Conservation (phyloP, 2,329 filamentous ascomycete genomes). For the Bipolaris cookei region DNA sequence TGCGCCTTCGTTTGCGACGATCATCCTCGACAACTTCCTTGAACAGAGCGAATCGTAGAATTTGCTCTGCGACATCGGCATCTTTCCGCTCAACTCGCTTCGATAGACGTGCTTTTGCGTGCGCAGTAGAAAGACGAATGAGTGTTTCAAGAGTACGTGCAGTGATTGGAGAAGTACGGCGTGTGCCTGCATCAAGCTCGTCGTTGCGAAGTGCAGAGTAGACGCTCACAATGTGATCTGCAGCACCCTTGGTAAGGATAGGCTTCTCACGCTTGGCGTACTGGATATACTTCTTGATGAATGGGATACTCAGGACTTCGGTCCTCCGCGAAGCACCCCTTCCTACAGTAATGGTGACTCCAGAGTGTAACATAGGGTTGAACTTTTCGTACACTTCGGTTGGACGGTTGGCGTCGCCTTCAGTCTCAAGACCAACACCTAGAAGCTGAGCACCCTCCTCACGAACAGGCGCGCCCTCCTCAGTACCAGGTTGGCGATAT, state of each 20-base stretch:
- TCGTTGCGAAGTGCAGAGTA: slow-evolving; percentile 95
- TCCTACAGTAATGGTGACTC: slow-evolving; percentile 77
- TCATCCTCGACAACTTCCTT: slow-evolving; percentile 86
- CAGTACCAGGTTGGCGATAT: slow-evolving; percentile 88
- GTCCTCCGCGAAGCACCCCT: slow-evolving; percentile 76
- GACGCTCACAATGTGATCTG: slow-evolving; percentile 86
- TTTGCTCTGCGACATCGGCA: slow-evolving; percentile 83
- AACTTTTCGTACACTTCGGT: slow-evolving; percentile 96
- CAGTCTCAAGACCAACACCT: slow-evolving; percentile 82
- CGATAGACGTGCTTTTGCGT: slow-evolving; percentile 90
- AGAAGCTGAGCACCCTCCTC: slow-evolving; percentile 85
- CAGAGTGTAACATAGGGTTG: slow-evolving; percentile 93
- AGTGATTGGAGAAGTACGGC: slow-evolving; percentile 92
- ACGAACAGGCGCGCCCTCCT: slow-evolving; percentile 92
- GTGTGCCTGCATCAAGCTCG: slow-evolving; percentile 91
- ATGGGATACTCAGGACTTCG: slow-evolving; percentile 92
- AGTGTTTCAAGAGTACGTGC: slow-evolving; percentile 96
- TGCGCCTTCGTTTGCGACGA: slow-evolving; percentile 82
- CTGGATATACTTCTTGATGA: slow-evolving; percentile 99
- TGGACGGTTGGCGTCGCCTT: slow-evolving; percentile 73
- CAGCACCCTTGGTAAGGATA: slow-evolving; percentile 85
- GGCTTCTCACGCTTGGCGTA: slow-evolving; percentile 95
- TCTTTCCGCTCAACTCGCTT: slow-evolving; percentile 89
- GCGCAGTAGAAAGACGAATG: slow-evolving; percentile 96
- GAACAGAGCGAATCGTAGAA: slow-evolving; percentile 93